These are phyloP conservation scores for Calonectria pteridis DNA, from an alignment of 2,329 filamentous ascomycete species.

Conservation along the genomic window DNA sequence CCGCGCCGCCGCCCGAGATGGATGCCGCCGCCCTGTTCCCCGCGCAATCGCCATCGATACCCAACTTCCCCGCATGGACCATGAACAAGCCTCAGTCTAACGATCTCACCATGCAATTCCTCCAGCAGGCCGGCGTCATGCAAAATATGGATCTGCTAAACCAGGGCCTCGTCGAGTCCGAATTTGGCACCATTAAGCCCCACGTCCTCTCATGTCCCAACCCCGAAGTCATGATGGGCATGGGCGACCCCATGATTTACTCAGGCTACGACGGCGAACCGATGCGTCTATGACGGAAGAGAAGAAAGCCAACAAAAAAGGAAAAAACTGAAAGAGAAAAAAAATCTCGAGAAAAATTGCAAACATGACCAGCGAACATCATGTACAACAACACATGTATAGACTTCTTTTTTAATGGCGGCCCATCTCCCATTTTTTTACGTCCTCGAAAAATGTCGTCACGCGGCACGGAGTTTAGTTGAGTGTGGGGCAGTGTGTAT, in stretches of 20 bases:
- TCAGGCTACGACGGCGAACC: constrained; percentile 62
- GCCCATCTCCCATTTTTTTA: constrained; percentile 38
- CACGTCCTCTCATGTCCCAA: constrained; percentile 65
- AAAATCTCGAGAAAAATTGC: not conserved
- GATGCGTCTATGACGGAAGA: constrained; percentile 52
- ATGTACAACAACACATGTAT: constrained; percentile 35
- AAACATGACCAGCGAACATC: constrained; percentile 10
- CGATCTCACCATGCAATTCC: constrained; percentile 54
- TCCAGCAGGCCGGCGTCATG: constrained; percentile 57
- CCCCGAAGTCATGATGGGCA: constrained; percentile 68
- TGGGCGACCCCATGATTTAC: constrained; percentile 71
- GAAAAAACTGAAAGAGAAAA: not conserved
- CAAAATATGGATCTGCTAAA: constrained; percentile 61
- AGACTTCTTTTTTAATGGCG: constrained; percentile 44
- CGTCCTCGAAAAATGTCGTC: constrained; percentile 34
- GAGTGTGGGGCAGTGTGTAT: constrained; percentile 8
- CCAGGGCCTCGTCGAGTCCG: constrained; percentile 64
- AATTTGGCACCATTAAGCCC: constrained; percentile 68
- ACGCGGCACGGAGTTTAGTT: constrained; percentile 41
- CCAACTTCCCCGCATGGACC: constrained; percentile 49
- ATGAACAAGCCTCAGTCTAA: constrained; percentile 44
- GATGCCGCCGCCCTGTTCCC: constrained; percentile 51
- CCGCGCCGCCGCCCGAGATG: constrained; percentile 49
- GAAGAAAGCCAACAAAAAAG: not conserved
- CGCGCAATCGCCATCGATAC: constrained; percentile 50